Conservation (phyloP, 495 filamentous ascomycete genomes). For the Lentithecium fluviatile region DNA sequence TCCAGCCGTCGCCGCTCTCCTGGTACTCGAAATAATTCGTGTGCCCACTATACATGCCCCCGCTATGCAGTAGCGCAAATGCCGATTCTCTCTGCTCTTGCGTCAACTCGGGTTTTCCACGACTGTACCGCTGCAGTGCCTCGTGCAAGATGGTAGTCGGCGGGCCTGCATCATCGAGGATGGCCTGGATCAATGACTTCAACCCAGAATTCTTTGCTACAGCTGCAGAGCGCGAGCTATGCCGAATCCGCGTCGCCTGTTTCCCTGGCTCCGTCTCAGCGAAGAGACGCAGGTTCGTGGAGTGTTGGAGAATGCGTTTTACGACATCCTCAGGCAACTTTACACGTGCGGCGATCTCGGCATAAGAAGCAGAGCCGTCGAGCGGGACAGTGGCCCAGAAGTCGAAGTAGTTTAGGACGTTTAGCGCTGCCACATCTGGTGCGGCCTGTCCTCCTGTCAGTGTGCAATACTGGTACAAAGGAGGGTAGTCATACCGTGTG, state of each 20-base stretch:
- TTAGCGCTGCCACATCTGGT: conserved; percentile 21
- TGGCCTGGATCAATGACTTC: conserved; percentile 7
- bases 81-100: conserved; percentile 8
- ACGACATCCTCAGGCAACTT: conserved; percentile 18
- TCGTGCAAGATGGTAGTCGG: conserved; percentile 9
- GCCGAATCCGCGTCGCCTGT: conserved; percentile 12
- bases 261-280: conserved; percentile 15
- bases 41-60: neutral
- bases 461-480: neutral
- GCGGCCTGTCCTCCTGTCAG: conserved; percentile 1
- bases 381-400: conserved; percentile 30
- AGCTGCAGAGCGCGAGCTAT: conserved; percentile 21
- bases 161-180: conserved; percentile 9
- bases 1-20: conserved; percentile 25
- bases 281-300: conserved; percentile 16
- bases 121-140: conserved; percentile 14
- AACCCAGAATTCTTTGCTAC: neutral
- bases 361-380: conserved; percentile 8
- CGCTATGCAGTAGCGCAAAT: conserved; percentile 11
- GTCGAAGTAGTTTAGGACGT: conserved; percentile 28
- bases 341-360: conserved; percentile 9
- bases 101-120: conserved; percentile 5
- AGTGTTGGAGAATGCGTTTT: conserved; percentile 21
- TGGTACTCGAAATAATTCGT: conserved; percentile 2
- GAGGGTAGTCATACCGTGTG: conserved; percentile 2